Evolutionary conservation across 2,329 filamentous ascomycete genomes (phyloP), one percentile per base, ranked within the genome.

Genomic region (Trichoderma atrobrunneum): DNA sequence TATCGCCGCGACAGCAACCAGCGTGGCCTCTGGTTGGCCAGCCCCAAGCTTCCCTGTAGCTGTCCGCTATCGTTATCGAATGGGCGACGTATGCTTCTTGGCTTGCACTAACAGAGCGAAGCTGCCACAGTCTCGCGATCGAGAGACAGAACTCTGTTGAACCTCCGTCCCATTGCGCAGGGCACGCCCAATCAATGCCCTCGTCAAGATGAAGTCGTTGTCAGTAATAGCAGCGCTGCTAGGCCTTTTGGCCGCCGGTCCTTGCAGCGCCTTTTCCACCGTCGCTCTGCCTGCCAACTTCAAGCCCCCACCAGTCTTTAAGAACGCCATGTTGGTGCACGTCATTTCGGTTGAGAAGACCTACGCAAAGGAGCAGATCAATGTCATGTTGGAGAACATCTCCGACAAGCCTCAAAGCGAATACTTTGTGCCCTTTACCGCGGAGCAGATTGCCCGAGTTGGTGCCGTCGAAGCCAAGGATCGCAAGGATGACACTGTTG

Each of bases 291-390:
- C 90, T 57, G 82, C 88, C 76, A 86, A 87, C 74, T 97, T 98
- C 85, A 92, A 89, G 82, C 94, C 95, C 69, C 92, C 95, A 16
- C 93, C 94, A 80, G 93, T 95, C 76, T 99, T 97, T 86, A 94
- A 95, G 85, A 98, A 99, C 83, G 88, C 88, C 82, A 98, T 99
- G 81, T 84, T 98, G 34, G 92, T 98, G 66, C 93, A 96, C 78
- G 91, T 92, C 75, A 91, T 97, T 79, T 97, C 97, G 76, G 84
- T 98, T 72, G 95, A 98, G 83, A 98, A 98, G 87, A 93, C 90
- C 76, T 98, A 96, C 79, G 90, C 91, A 70, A 91, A 94, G 80
- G 95, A 98, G 83, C 92, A 91, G 16, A 90, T 98, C 86, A 98
- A 98, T 83, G 91, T 97, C n/a, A 87, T 97, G 66, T 90, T 99